A percentile compares a stretch with the other conserved stretches of the same genome.
These are phyloP conservation scores for Colletotrichum tabaci DNA, from an alignment of 2,329 filamentous ascomycete species.

Conservation along the genomic window DNA sequence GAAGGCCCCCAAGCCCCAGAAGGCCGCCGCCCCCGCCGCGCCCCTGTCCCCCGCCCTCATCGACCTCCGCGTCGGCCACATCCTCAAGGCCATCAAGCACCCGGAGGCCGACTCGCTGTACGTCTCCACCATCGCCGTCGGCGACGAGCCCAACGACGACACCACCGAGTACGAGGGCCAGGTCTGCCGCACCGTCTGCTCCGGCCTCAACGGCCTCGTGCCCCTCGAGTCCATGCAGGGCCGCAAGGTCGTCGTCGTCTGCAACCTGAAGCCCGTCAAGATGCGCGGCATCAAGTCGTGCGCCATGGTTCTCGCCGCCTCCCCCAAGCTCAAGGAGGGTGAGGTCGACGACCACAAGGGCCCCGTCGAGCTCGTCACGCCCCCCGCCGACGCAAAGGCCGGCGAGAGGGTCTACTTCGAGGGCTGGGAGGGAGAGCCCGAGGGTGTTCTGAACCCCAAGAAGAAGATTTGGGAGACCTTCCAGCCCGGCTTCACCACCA, in stretches of 20 bases:
- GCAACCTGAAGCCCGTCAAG: constrained; percentile 98
- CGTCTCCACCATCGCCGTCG: constrained; percentile 95
- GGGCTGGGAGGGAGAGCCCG: constrained; percentile 93
- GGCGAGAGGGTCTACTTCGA: constrained; percentile 95
- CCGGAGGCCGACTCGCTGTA: constrained; percentile 97
- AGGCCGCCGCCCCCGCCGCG: constrained; percentile 77
- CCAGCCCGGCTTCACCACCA: constrained; percentile 96
- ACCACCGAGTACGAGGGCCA: constrained; percentile 93
- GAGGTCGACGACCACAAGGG: constrained; percentile 89
- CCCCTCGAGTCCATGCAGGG: constrained; percentile 97
- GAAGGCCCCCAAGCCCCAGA: constrained; percentile 84
- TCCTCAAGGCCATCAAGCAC: constrained; percentile 95
- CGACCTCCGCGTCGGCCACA: constrained; percentile 96
- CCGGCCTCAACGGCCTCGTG: constrained; percentile 92
- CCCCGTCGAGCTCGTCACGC: constrained; percentile 91
- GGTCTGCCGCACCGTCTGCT: constrained; percentile 95
- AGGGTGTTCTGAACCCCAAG: constrained; percentile 96
- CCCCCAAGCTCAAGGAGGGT: constrained; percentile 85
- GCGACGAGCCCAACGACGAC: constrained; percentile 90
- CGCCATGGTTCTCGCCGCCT: constrained; percentile 96
- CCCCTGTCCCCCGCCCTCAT: constrained; percentile 88
- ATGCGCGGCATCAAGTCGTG: constrained; percentile 89
- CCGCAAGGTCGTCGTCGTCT: constrained; percentile 94
- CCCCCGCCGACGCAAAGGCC: constrained; percentile 83
- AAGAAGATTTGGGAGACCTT: constrained; percentile 99